Percentiles rank a stretch among this genome's conserved stretches.
Conservation (phyloP, 495 filamentous ascomycete genomes). For the Tuber indicum region DNA sequence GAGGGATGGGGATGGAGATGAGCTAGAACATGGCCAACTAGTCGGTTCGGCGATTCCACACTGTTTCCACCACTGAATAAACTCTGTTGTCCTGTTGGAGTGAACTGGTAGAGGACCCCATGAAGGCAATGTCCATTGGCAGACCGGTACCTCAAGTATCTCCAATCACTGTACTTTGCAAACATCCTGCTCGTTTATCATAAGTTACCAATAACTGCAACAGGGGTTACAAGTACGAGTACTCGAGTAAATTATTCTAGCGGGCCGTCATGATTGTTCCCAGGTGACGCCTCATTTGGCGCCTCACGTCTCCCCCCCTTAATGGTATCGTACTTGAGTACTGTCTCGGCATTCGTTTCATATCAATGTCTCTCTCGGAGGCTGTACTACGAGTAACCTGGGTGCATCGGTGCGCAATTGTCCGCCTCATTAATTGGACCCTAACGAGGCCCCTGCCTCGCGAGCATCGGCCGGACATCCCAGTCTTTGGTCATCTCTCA, state of each 20-base stretch:
- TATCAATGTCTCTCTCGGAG: neutral
- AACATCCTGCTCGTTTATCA: too few species aligned
- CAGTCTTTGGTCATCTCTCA: neutral
- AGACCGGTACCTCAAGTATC: neutral
- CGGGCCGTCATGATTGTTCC: too few species aligned
- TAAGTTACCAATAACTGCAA: too few species aligned
- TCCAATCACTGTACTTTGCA: neutral
- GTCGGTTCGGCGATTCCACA: neutral
- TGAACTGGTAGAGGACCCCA: neutral
- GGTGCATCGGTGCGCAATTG: neutral
- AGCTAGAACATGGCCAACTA: neutral
- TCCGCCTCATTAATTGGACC: neutral
- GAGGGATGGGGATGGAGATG: neutral
- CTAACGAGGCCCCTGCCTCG: neutral
- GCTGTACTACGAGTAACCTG: neutral
- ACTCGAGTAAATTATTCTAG: too few species aligned
- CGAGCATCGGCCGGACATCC: neutral
- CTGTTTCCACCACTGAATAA: too few species aligned
- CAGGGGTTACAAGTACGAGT: too few species aligned
- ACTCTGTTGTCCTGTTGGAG: too few species aligned
- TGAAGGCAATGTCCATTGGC: neutral
- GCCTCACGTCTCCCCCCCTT: neutral
- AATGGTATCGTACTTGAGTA: neutral
- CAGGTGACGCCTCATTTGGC: neutral
- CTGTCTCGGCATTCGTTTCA: neutral